A percentile compares a stretch with the other conserved stretches of the same genome.
Evolutionary conservation across 1,284 basidiomycete species (phyloP).

Genomic region (Fistulina hepatica): DNA sequence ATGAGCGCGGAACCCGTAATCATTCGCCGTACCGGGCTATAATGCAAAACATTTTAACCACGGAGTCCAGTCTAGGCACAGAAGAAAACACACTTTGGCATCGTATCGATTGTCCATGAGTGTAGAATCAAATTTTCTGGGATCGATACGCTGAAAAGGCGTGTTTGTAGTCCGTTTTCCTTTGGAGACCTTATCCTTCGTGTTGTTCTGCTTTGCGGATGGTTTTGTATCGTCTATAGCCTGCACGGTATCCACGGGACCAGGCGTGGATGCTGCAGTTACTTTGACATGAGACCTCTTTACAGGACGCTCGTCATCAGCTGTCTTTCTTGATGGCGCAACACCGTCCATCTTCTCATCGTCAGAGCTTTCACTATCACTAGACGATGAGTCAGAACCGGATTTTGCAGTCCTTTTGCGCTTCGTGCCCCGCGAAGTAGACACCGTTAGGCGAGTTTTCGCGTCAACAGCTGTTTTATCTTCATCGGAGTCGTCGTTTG

Average conservation of each 20-base stretch:
- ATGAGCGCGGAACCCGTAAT: slow-evolving; percentile 84
- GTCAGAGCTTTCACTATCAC: too few relatives aligned
- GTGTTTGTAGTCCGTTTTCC: slow-evolving; percentile 34
- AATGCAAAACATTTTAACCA: too few relatives aligned
- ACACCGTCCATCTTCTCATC: slow-evolving; percentile 4
- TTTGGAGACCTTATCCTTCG: slow-evolving; percentile 23
- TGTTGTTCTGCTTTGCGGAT: slow-evolving; percentile 18
- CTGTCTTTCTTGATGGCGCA: not conserved
- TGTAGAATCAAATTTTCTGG: slow-evolving; percentile 51
- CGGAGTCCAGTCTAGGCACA: not conserved
- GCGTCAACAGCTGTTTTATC: too few relatives aligned
- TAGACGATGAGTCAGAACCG: too few relatives aligned
- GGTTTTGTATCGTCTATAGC: slow-evolving; percentile 3
- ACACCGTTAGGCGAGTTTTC: too few relatives aligned
- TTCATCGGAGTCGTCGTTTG: slow-evolving; percentile 15
- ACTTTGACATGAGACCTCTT: too few relatives aligned
- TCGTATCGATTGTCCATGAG: slow-evolving; percentile 79
- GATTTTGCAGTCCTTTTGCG: too few relatives aligned
- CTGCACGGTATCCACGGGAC: slow-evolving; percentile 8
- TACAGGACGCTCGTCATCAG: too few relatives aligned
- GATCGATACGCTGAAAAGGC: slow-evolving; percentile 80
- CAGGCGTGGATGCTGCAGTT: too few relatives aligned
- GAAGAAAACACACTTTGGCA: slow-evolving; percentile 46
- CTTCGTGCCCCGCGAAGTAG: too few relatives aligned
- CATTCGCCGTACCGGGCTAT: slow-evolving; percentile 55